phyloP scores from a whole-genome alignment of 2,329 filamentous ascomycete genomes.

The Fusarium succisae region DNA sequence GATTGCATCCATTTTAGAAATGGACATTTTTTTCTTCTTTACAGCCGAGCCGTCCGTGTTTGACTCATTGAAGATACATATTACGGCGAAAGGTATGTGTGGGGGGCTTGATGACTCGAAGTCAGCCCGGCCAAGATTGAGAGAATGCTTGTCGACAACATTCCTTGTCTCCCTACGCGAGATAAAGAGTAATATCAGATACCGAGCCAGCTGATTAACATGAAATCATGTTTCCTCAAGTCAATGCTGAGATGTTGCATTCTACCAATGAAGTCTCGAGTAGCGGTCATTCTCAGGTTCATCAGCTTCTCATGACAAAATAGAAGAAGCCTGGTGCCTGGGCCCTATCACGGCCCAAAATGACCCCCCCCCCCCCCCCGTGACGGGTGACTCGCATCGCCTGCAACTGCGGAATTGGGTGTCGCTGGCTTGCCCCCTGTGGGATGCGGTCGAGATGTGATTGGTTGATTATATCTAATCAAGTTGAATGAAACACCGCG shows the following conservation, averaged over 20 bases:
- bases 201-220: background rate
- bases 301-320: background rate
- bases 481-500: slow-evolving; percentile 37
- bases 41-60: background rate
- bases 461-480: slow-evolving; percentile 37
- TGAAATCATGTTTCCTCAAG: background rate
- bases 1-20: slow-evolving; percentile 27
- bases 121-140: background rate
- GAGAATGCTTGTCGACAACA: background rate
- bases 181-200: background rate
- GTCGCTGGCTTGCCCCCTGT: slow-evolving; percentile 37
- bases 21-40: slow-evolving; percentile 10
- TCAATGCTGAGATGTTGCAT: background rate
- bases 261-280: background rate
- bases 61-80: slow-evolving; percentile 16
- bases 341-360: slow-evolving; percentile 3
- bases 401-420: slow-evolving; percentile 17
- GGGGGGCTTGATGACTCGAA: slow-evolving; percentile 32
- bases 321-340: background rate
- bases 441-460: slow-evolving; percentile 46
- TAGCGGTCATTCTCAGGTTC: background rate
- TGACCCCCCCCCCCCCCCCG: slow-evolving; percentile 4
- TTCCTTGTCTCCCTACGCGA: slow-evolving; percentile 8
- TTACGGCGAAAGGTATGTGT: slow-evolving; percentile 7
- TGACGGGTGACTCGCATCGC: slow-evolving; percentile 63